Evolutionary conservation across 2,329 filamentous ascomycete genomes (phyloP).

Genomic region (Seiridium unicorne): DNA sequence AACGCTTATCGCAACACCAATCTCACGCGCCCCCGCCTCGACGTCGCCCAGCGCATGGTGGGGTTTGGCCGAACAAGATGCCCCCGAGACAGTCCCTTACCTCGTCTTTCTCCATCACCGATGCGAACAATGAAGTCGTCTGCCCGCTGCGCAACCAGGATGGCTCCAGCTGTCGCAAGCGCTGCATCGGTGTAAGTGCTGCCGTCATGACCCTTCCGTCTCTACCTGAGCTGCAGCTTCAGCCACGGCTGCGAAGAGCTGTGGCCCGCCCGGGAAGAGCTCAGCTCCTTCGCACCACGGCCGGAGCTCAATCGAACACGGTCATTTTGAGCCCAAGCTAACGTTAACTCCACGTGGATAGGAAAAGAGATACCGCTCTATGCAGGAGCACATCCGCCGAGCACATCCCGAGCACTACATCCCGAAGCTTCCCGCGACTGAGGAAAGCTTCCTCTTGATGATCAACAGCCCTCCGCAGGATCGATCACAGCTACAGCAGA

Average conservation of each 20-base stretch:
- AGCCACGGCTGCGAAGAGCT: background rate
- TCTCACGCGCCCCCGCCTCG: slow-evolving; percentile 6
- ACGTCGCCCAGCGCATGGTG: slow-evolving; percentile 12
- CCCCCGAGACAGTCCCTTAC: slow-evolving; percentile 84
- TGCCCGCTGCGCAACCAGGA: slow-evolving; percentile 95
- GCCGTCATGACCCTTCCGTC: background rate
- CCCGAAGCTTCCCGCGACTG: slow-evolving; percentile 93
- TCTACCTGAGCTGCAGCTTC: background rate
- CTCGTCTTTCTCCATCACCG: slow-evolving; percentile 87
- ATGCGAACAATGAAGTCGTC: slow-evolving; percentile 93
- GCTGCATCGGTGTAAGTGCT: slow-evolving; percentile 91
- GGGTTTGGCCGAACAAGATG: slow-evolving; percentile 49
- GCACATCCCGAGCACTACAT: slow-evolving; percentile 98
- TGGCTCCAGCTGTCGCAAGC: slow-evolving; percentile 93
- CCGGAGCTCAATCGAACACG: background rate
- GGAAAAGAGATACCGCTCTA: slow-evolving; percentile 96
- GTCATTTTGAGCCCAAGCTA: slow-evolving; percentile 6
- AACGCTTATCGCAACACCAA: slow-evolving; percentile 7
- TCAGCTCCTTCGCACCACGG: background rate
- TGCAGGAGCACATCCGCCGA: slow-evolving; percentile 98
- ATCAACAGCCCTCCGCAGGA: slow-evolving; percentile 84
- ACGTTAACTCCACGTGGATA: slow-evolving; percentile 38
- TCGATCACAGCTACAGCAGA: slow-evolving; percentile 48
- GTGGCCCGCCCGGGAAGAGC: background rate
- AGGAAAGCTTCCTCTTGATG: slow-evolving; percentile 97